Percentiles rank a stretch among this genome's conserved stretches.
Conservation (phyloP, 176 grass and related monocot genomes). For the Bothriochloa decipiens region DNA sequence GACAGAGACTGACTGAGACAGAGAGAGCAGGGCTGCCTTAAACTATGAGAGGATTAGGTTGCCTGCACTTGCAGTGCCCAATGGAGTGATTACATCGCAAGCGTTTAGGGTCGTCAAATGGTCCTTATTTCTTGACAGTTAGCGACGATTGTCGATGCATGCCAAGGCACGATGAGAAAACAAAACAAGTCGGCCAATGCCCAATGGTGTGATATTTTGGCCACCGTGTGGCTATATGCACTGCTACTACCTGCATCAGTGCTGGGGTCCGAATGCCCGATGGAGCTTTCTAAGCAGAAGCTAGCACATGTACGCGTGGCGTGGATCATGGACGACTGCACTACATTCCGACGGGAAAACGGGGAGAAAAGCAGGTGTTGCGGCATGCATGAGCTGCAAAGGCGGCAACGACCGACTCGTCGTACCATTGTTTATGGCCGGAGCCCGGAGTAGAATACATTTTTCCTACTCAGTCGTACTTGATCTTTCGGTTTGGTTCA, state of each 20-base stretch:
- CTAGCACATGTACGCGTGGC: constrained; percentile 30
- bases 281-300: constrained; percentile 19
- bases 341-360: constrained; percentile 36
- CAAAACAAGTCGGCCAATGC: background rate
- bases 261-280: background rate
- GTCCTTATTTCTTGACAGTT: constrained; percentile 20
- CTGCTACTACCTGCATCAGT: background rate
- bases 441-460: background rate
- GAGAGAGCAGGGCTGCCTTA: background rate
- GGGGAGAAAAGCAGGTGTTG: background rate
- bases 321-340: constrained; percentile 25
- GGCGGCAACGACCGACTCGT: background rate
- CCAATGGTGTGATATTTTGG: background rate
- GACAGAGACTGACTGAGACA: too few relatives aligned
- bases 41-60: constrained; percentile 45
- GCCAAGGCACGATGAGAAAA: background rate
- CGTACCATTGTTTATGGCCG: background rate
- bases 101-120: constrained; percentile 26
- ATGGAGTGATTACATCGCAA: constrained; percentile 28
- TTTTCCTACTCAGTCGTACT: background rate
- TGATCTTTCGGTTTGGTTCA: background rate
- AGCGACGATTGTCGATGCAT: constrained; percentile 37
- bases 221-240: background rate
- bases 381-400: constrained; percentile 16
- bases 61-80: constrained; percentile 22